These are phyloP conservation scores for Picochlorum sp. DNA, from an alignment of 139 green algal species.

Conservation along the genomic window DNA sequence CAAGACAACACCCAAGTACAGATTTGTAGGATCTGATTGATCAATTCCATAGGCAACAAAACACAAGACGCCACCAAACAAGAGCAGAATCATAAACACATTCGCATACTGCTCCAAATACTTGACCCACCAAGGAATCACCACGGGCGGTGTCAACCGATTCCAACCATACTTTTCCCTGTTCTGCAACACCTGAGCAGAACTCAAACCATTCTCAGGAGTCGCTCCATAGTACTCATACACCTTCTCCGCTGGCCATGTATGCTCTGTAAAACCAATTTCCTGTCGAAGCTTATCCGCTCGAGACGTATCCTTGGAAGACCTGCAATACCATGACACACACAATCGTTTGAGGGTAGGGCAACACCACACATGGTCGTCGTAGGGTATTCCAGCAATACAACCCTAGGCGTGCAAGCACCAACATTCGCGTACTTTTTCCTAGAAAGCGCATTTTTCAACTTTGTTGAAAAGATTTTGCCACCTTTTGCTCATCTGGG, in stretches of 20 bases:
- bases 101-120: constrained; percentile 54
- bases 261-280: constrained; percentile 32
- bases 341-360: too few relatives aligned
- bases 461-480: background rate
- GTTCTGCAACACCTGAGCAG: constrained; percentile 42
- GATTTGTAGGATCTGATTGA: constrained; percentile 45
- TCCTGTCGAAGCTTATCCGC: constrained; percentile 26
- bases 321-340: background rate
- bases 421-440: background rate
- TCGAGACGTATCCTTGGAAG: constrained; percentile 13
- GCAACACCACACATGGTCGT: background rate
- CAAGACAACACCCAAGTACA: constrained; percentile 69
- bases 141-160: constrained; percentile 47
- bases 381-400: background rate
- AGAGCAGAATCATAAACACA: constrained; percentile 49
- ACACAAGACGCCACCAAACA: constrained; percentile 36
- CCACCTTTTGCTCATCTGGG: background rate
- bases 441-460: background rate
- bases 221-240: constrained; percentile 36
- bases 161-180: constrained; percentile 51
- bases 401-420: constrained; percentile 3
- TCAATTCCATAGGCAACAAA: constrained; percentile 53
- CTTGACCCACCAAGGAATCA: constrained; percentile 49
- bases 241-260: constrained; percentile 37
- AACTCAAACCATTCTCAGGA: constrained; percentile 16